phyloP scores from a whole-genome alignment of 163 green algal genomes.

The Chlorella variabilis region DNA sequence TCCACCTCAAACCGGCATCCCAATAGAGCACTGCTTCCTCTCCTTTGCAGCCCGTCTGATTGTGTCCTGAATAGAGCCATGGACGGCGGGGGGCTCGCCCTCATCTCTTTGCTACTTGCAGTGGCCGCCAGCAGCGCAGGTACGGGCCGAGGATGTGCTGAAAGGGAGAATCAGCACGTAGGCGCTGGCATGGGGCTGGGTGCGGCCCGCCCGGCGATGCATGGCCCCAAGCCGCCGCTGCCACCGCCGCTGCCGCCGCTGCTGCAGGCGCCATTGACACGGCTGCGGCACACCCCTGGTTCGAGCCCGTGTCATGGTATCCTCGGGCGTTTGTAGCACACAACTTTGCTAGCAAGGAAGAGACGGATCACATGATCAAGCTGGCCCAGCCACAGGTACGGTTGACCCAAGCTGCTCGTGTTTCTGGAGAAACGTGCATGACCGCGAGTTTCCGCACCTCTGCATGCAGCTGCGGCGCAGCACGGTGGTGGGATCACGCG shows the following conservation, averaged over 20 bases:
- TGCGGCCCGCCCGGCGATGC: neutral
- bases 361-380: conserved; percentile 62
- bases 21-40: no score
- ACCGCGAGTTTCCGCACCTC: no score
- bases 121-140: neutral
- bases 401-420: no score
- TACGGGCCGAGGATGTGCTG: no score
- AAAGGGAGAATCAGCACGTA: no score
- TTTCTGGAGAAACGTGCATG: no score
- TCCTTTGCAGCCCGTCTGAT: no score
- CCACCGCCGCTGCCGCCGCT: neutral
- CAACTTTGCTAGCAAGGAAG: conserved; percentile 58
- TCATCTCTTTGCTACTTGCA: neutral
- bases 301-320: conserved; percentile 56
- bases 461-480: conserved; percentile 39
- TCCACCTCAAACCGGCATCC: no score
- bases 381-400: conserved; percentile 50
- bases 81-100: neutral
- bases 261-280: neutral
- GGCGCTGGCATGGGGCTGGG: neutral
- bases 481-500: conserved; percentile 54
- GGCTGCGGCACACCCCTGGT: conserved; percentile 39
- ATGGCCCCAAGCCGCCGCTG: no score
- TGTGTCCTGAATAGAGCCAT: no score
- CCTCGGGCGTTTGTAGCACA: conserved; percentile 63